Evolutionary conservation across 495 filamentous ascomycete genomes (phyloP).

Genomic region (Aspergillus leporis): DNA sequence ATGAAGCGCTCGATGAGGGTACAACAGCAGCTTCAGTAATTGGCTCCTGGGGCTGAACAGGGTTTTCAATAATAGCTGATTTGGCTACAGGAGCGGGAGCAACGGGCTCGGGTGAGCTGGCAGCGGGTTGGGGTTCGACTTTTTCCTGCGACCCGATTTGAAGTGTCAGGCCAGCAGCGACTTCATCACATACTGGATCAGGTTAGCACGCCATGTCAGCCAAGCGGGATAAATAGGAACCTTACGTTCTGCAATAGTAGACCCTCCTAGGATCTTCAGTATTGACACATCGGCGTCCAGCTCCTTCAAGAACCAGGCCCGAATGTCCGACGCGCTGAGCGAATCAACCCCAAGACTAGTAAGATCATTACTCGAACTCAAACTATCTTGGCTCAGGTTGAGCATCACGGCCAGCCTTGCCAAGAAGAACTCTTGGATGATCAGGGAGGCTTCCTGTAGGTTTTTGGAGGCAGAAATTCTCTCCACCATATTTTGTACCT

Average conservation of each 20-base stretch:
- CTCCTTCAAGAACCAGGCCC: slow-evolving; percentile 15
- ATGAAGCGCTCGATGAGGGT: slow-evolving; percentile 1
- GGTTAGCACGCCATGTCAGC: not conserved
- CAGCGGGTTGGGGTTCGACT: not conserved
- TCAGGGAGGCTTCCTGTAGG: not conserved
- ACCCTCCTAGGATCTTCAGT: slow-evolving; percentile 15
- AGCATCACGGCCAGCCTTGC: not conserved
- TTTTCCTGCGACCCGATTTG: not conserved
- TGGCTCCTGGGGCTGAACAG: not conserved
- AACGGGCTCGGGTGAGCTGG: not conserved
- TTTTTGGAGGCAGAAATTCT: not conserved
- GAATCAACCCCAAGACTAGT: slow-evolving; percentile 14
- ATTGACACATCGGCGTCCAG: slow-evolving; percentile 14
- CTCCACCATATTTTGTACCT: not conserved
- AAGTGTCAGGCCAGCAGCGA: not conserved
- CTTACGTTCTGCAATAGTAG: slow-evolving; percentile 10
- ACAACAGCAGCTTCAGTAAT: not conserved
- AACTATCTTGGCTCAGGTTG: not conserved
- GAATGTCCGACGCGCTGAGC: slow-evolving; percentile 13
- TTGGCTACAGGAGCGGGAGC: not conserved
- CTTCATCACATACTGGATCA: slow-evolving; percentile 1
- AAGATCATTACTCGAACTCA: slow-evolving; percentile 7
- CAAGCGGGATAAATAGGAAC: not conserved
- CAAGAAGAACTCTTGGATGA: not conserved
- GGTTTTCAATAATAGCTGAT: not conserved